phyloP scores from a whole-genome alignment of 257 asterid species.

The Capsicum rhomboideum region DNA sequence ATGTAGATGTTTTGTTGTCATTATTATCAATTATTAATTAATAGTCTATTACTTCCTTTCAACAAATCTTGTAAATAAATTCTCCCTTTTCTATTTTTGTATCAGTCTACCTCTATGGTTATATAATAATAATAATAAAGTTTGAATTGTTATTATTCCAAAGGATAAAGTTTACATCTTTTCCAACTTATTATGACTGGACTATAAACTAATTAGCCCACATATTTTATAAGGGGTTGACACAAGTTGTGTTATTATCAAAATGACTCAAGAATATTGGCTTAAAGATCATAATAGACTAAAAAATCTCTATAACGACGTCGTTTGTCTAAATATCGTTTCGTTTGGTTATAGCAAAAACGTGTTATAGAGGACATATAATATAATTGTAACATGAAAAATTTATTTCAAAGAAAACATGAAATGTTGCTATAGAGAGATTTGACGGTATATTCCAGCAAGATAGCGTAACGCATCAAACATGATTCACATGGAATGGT shows the following conservation, averaged over 20 bases:
- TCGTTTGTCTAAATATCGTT: background rate
- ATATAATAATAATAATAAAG: background rate
- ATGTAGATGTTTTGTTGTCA: constrained; percentile 27
- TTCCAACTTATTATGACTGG: background rate
- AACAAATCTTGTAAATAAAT: constrained; percentile 6
- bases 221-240: background rate
- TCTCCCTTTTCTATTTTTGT: background rate
- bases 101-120: background rate
- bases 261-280: background rate
- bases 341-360: no score
- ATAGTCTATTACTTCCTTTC: constrained; percentile 1
- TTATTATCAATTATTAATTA: constrained; percentile 17
- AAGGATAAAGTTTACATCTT: background rate
- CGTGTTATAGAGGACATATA: no score
- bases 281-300: background rate
- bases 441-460: background rate
- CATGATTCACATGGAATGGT: background rate
- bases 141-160: background rate
- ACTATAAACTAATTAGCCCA: background rate
- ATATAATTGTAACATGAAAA: no score
- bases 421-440: no score
- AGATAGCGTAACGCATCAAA: background rate
- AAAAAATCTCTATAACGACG: background rate
- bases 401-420: no score
- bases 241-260: background rate